Base-by-base conservation (phyloP, 768 basidiomycete species). In the Strobilomyces echinocephalus region DNA sequence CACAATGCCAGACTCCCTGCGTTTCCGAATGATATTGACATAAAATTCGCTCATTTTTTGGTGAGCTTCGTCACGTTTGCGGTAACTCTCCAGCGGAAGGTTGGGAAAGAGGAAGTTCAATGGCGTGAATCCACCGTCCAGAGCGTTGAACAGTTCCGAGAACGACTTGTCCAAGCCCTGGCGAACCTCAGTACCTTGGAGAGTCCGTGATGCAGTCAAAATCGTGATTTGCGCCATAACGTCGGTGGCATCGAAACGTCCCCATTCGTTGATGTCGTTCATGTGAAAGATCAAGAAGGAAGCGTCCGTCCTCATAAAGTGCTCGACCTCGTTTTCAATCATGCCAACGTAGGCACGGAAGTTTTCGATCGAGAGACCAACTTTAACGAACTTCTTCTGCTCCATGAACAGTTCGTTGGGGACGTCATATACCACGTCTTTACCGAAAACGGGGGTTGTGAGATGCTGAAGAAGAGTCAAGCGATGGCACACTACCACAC, bases 381-480 rank as follows among this genome's bases (percentile, higher is more conserved):
- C 85, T 74, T 99, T 99, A 71, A 98, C 87, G 65, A 97, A 97
- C 68, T 88, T 89, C 79, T 99, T 99, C 70, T 99, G 97, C 64
- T 99, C 94, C 95, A 99, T 98, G 71, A 99, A 85, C 42, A 89
- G 74, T 44, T 95, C 90, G 69, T 98, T 98, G 31, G 97, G 95
- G 47, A 91, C 85, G 62, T 98, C 97, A 68, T 98, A 99, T 11
- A 97, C 95, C 43, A 99, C 97, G 44, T 91, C 95, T 65, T 92
- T 93, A 42, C 97, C 97, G 64, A 99, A 99, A 12, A 98, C 85
- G 5, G 95, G 95, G 0, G 88, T 95, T 0, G 94, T 95, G 42
- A 95, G 73, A 66, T 90, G 88, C 93, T 95, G 60, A 14, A 26
- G 31, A 8, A 42, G 50, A 18, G 38, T 65, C 26, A 35, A 46